A percentile compares a stretch with the other conserved stretches of the same genome.
These are phyloP conservation scores for Eucalyptus shirleyi DNA, from an alignment of 345 rosid genomes.

Conservation along the genomic window DNA sequence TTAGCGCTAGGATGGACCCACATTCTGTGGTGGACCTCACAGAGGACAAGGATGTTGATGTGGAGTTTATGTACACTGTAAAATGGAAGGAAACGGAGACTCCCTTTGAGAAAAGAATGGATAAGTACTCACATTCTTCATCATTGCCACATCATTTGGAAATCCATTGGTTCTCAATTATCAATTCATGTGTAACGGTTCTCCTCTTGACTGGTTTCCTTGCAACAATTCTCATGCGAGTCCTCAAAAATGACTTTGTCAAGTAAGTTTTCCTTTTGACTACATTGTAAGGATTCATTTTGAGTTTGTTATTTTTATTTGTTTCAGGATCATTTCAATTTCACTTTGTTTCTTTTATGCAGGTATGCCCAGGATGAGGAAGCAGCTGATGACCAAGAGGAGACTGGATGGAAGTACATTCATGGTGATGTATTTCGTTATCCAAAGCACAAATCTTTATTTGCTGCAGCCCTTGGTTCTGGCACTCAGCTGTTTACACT, in stretches of 20 bases:
- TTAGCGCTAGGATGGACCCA: conserved; percentile 61
- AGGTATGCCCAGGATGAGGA: conserved; percentile 96
- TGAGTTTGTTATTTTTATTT: neutral
- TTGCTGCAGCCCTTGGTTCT: conserved; percentile 77
- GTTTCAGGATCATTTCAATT: neutral
- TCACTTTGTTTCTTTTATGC: neutral
- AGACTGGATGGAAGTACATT: conserved; percentile 93
- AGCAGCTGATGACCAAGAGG: conserved; percentile 86
- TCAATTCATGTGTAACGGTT: conserved; percentile 86
- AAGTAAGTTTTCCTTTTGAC: conserved; percentile 35
- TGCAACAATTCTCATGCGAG: conserved; percentile 88
- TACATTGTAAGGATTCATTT: neutral
- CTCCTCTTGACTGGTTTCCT: conserved; percentile 87
- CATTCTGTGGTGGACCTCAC: conserved; percentile 61
- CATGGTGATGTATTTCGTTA: conserved; percentile 87
- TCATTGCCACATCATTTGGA: conserved; percentile 89
- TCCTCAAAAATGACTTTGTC: conserved; percentile 81
- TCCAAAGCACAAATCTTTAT: conserved; percentile 65
- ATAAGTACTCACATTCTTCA: conserved; percentile 71
- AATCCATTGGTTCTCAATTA: conserved; percentile 91
- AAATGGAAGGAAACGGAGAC: conserved; percentile 87
- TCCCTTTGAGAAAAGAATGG: conserved; percentile 88
- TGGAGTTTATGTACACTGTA: conserved; percentile 72
- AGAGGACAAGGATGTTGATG: conserved; percentile 69
- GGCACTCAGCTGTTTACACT: conserved; percentile 74